These are phyloP conservation scores for Cyclotella cryptica DNA, from an alignment of 108 stramenopile genomes.

Conservation along the genomic window DNA sequence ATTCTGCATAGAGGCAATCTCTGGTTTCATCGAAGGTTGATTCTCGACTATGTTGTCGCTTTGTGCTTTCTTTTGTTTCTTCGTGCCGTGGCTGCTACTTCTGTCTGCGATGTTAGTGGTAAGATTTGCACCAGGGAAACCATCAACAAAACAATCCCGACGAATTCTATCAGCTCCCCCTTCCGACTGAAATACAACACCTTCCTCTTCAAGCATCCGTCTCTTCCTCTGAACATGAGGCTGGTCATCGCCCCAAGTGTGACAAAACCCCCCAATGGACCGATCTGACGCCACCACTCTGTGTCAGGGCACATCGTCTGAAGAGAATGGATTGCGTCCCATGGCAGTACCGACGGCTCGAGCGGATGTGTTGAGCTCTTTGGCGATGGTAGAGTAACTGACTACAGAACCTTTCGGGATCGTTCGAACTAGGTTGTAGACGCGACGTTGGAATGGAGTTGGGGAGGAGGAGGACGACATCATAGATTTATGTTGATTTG, in stretches of 20 bases:
- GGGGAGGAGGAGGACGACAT: background rate
- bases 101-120: background rate
- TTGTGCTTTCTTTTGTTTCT: conserved; percentile 8
- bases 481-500: background rate
- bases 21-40: background rate
- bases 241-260: conserved; percentile 36
- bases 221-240: conserved; percentile 36
- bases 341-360: conserved; percentile 52
- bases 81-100: background rate
- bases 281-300: conserved; percentile 58
- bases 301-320: conserved; percentile 49
- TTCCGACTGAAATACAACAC: conserved; percentile 35
- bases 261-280: conserved; percentile 46
- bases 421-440: conserved; percentile 40
- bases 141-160: conserved; percentile 25
- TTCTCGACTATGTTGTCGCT: background rate
- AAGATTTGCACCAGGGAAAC: background rate
- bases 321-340: conserved; percentile 39
- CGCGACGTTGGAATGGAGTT: conserved; percentile 41
- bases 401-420: conserved; percentile 45
- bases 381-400: conserved; percentile 44
- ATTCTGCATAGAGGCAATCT: background rate
- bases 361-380: conserved; percentile 44
- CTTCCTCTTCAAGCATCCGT: conserved; percentile 47
- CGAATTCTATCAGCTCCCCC: conserved; percentile 33